Evolutionary conservation across 805 yeast genomes (phyloP), one percentile per base, ranked within the genome.

Genomic region (Saturnispora saitoi): DNA sequence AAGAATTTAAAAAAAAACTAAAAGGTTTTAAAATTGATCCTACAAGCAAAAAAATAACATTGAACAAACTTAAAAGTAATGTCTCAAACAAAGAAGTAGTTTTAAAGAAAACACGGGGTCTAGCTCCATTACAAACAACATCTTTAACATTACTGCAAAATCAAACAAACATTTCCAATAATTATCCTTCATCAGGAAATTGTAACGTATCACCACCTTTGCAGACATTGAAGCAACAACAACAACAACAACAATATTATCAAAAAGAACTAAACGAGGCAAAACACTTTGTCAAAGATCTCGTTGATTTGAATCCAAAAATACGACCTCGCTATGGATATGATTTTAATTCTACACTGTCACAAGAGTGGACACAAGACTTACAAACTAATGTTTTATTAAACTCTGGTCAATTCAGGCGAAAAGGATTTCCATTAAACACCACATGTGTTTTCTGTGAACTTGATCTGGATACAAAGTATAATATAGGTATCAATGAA

Each of bases 391-490:
- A 9, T 19, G 38, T 17, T 9, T 9, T 34, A 8, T 8, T 12
- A 4, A 34, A 20, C 11, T 34, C 11, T 4, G 17, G 38, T 22
- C 9, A 34, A 17, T 9, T 6, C 20, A 34, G 20, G 19, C 15
- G 19, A 34, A 17, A 22, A 17, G 17, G 39, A n/a, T 15, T 61
- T 67, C 32, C 43, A 4, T 10, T 22, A 2, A 15, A 11, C 17
- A 29, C 26, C 7, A 22, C 9, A 7, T 46, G 48, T 41, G 28
- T 55, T 3, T 58, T 81, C 14, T 81, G 88, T 58, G 72, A 72
- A 6, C 80, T 80, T 45, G 66, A 70, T 2, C 60, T 80, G 4
- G 67, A 69, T 15, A 68, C 71, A 28, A 74, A 72, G 43, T 54
- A 61, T 11, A 63, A 75, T 26, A 61, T 61, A 17, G 66, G 71